Evolutionary conservation across 768 basidiomycete species (phyloP).

Genomic region (Serendipita indica): DNA sequence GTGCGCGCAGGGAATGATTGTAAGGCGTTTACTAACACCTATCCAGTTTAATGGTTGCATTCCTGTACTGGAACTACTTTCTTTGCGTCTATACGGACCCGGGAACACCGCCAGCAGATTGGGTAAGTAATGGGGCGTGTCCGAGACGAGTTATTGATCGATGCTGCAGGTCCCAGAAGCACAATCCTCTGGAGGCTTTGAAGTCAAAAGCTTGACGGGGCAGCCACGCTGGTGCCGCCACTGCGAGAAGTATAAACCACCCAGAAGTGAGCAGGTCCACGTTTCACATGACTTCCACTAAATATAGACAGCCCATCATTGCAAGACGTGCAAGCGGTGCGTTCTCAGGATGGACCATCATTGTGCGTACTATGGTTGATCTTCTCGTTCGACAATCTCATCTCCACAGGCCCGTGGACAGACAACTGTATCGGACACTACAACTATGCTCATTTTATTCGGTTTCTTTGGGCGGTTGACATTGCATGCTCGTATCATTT

Average conservation of each 20-base stretch:
- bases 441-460: constrained; percentile 80
- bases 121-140: constrained; percentile 37
- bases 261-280: constrained; percentile 27
- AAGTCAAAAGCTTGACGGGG: constrained; percentile 82
- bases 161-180: constrained; percentile 55
- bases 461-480: constrained; percentile 88
- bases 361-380: not conserved
- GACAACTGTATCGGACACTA: constrained; percentile 88
- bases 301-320: constrained; percentile 66
- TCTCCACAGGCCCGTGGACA: constrained; percentile 60
- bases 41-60: constrained; percentile 50
- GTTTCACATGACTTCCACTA: not conserved
- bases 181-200: constrained; percentile 49
- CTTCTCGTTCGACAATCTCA: not conserved
- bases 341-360: constrained; percentile 18
- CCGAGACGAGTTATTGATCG: not conserved
- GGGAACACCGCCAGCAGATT: constrained; percentile 59
- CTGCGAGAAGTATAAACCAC: constrained; percentile 76
- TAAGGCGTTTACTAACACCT: constrained; percentile 7
- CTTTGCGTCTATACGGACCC: constrained; percentile 74
- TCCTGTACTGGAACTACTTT: constrained; percentile 82
- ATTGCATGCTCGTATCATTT: constrained; percentile 78
- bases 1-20: constrained; percentile 32
- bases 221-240: constrained; percentile 72
- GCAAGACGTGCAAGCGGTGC: constrained; percentile 69